phyloP scores from a whole-genome alignment of 176 grass and related monocot genomes.

The Dactylis glomerata region DNA sequence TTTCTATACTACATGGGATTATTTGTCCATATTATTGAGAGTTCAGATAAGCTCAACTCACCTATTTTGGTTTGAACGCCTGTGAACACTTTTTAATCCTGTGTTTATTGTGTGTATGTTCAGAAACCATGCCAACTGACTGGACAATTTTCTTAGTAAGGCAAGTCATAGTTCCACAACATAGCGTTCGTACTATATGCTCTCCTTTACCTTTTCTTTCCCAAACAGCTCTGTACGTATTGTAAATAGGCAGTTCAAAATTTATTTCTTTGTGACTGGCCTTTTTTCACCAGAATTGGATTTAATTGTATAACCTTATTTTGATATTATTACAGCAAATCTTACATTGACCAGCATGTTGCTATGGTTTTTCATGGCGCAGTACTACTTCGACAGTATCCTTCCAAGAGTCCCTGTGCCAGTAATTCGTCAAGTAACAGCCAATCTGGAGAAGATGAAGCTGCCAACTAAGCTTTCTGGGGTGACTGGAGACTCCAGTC shows the following conservation, averaged over 20 bases:
- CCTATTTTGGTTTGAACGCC: not conserved
- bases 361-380: conserved; percentile 32
- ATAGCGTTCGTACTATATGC: not conserved
- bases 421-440: conserved; percentile 63
- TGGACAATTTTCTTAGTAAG: conserved; percentile 8
- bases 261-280: not conserved
- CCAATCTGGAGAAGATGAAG: conserved; percentile 86
- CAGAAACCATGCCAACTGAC: conserved; percentile 29
- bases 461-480: conserved; percentile 80
- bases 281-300: not conserved
- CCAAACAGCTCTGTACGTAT: not conserved
- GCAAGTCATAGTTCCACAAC: conserved; percentile 24
- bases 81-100: not conserved
- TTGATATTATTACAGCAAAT: conserved; percentile 10
- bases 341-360: conserved; percentile 1
- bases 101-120: conserved; percentile 5
- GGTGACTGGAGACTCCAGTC: conserved; percentile 72
- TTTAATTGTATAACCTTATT: not conserved
- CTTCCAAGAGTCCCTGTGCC: conserved; percentile 85
- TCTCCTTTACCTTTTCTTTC: not conserved
- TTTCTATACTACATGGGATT: not conserved
- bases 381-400: conserved; percentile 95
- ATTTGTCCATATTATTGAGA: not conserved
- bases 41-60: not conserved
- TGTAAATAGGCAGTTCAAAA: not conserved